Conservation (phyloP, 495 filamentous ascomycete genomes). For the Lineolata rhizophorae region DNA sequence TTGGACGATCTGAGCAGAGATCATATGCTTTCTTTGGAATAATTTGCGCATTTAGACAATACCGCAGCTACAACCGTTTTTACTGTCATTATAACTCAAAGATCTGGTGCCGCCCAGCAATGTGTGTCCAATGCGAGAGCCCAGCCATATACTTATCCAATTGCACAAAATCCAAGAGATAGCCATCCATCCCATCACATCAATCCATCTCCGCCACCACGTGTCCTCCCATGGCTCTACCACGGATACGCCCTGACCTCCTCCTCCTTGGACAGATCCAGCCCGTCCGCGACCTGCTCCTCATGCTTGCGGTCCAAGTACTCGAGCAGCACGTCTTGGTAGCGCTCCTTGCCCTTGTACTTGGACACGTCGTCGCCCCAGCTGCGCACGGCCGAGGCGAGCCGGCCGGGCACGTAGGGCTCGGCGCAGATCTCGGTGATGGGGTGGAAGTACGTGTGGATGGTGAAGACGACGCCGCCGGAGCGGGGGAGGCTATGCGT, state of each 20-base stretch:
- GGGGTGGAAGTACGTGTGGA: conserved; percentile 21
- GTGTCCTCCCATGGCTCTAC: too few relatives aligned
- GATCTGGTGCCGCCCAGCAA: too few relatives aligned
- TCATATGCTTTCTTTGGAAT: too few relatives aligned
- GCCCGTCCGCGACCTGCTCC: conserved; percentile 46
- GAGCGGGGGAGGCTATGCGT: conserved; percentile 32
- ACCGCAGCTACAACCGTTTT: too few relatives aligned
- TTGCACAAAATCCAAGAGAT: too few relatives aligned
- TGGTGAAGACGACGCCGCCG: conserved; percentile 40
- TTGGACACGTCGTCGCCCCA: conserved; percentile 68
- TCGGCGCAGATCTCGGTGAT: conserved; percentile 19
- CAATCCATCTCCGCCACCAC: too few relatives aligned
- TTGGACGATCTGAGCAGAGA: too few relatives aligned
- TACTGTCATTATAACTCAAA: too few relatives aligned
- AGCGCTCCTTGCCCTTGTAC: conserved; percentile 73
- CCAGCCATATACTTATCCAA: too few relatives aligned
- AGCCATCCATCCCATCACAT: too few relatives aligned
- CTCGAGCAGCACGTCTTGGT: conserved; percentile 57
- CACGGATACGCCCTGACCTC: conserved; percentile 12
- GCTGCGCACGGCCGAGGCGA: conserved; percentile 31
- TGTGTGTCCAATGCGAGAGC: too few relatives aligned
- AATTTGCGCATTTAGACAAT: too few relatives aligned
- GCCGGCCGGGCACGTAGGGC: conserved; percentile 17
- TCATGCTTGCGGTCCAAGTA: conserved; percentile 62
- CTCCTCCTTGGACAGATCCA: conserved; percentile 17